Percentiles rank a stretch among this genome's conserved stretches.
Evolutionary conservation across 202 grass and related monocot species (phyloP).

Genomic region (Brachypodium distachyon): DNA sequence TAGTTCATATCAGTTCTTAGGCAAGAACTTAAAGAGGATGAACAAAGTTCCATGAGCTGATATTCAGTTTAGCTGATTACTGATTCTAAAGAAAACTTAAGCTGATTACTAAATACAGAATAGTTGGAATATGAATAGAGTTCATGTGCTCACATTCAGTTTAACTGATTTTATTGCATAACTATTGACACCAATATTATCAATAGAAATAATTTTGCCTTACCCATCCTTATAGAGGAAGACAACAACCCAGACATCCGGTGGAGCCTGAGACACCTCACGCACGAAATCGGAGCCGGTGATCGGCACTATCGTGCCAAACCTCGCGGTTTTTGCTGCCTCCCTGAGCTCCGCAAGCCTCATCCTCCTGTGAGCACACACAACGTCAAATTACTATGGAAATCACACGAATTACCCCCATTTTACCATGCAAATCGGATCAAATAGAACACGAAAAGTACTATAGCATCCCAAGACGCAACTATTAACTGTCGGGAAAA

Average conservation of each 20-base stretch:
- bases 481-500: not conserved
- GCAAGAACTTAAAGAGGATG: not conserved
- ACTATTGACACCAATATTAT: not conserved
- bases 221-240: constrained; percentile 98
- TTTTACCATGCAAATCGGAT: not conserved
- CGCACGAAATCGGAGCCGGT: constrained; percentile 83
- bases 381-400: not conserved
- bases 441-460: not conserved
- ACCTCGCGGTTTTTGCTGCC: constrained; percentile 43
- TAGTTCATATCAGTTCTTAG: not conserved
- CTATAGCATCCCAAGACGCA: not conserved
- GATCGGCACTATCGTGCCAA: constrained; percentile 64
- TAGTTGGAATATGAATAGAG: not conserved
- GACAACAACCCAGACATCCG: constrained; percentile 92
- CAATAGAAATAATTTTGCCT: not conserved
- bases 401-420: not conserved
- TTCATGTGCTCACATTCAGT: not conserved
- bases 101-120: not conserved
- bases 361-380: constrained; percentile 54
- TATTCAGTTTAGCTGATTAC: not conserved
- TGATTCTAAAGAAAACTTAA: too few species aligned
- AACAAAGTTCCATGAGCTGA: too few species aligned
- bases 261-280: constrained; percentile 82
- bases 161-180: not conserved
- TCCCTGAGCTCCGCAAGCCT: constrained; percentile 84